phyloP scores from a whole-genome alignment of 495 filamentous ascomycete species.

The Aspergillus saccharolyticus region DNA sequence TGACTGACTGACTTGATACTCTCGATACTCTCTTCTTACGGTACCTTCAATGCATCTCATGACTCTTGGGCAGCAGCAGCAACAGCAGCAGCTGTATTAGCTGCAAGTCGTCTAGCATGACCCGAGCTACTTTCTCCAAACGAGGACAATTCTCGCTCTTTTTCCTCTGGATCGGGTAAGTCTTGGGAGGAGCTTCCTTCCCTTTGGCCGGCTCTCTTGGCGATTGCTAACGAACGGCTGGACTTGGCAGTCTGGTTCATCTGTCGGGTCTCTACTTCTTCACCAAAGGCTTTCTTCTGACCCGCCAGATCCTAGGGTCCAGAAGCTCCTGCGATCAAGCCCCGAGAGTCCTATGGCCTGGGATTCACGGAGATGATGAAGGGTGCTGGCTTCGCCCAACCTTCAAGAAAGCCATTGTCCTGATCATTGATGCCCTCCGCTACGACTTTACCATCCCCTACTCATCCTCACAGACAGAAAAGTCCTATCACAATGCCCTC shows the following conservation, averaged over 20 bases:
- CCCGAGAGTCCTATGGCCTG: neutral
- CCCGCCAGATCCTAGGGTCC: conserved; percentile 76
- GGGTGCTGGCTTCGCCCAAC: conserved; percentile 93
- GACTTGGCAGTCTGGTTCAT: conserved; percentile 55
- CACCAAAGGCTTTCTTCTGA: conserved; percentile 89
- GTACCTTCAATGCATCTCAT: too few species aligned
- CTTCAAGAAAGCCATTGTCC: conserved; percentile 84
- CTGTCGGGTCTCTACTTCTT: conserved; percentile 79
- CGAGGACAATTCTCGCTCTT: neutral
- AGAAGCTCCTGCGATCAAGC: conserved; percentile 64
- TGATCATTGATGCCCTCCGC: conserved; percentile 86
- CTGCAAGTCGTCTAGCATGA: too few species aligned
- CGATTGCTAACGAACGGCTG: neutral
- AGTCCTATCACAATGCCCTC: conserved; percentile 76
- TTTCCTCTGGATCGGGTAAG: neutral
- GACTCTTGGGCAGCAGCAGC: too few species aligned
- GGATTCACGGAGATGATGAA: conserved; percentile 26
- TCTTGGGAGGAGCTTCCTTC: neutral
- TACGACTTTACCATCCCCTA: conserved; percentile 94
- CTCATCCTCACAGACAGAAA: conserved; percentile 40
- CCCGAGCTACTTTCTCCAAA: neutral
- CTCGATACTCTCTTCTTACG: too few species aligned
- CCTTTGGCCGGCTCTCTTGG: too few species aligned
- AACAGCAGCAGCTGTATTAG: too few species aligned
- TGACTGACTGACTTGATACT: neutral